These are phyloP conservation scores for Capronia coronata DNA, from an alignment of 2,329 filamentous ascomycete species.

Conservation along the genomic window DNA sequence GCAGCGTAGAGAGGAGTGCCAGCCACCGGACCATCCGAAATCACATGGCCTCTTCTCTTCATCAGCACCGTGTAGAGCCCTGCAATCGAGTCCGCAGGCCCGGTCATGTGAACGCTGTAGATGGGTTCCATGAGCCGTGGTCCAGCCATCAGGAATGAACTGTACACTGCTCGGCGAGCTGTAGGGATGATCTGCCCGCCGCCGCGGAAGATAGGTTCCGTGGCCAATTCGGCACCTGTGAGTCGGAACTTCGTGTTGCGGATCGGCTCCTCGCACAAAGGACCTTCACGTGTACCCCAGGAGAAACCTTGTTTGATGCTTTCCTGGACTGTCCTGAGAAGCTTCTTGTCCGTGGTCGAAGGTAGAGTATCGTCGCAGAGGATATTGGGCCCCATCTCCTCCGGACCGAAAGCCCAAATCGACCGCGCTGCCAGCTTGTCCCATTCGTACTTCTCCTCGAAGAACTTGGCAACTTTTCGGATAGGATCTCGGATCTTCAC, in stretches of 20 bases:
- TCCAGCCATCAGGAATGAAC: constrained; percentile 92
- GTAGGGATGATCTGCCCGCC: constrained; percentile 98
- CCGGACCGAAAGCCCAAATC: constrained; percentile 97
- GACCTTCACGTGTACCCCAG: constrained; percentile 93
- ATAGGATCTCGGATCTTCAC: constrained; percentile 91
- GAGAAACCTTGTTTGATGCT: constrained; percentile 93
- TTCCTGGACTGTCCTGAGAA: constrained; percentile 79
- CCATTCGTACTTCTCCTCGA: constrained; percentile 95
- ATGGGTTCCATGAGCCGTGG: constrained; percentile 95
- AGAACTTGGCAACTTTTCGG: constrained; percentile 89
- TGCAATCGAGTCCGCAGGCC: constrained; percentile 79
- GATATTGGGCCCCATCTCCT: constrained; percentile 91
- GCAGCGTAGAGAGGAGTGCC: constrained; percentile 92
- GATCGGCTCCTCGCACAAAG: constrained; percentile 96
- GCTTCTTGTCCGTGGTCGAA: constrained; percentile 88
- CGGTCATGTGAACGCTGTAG: constrained; percentile 87
- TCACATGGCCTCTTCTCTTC: constrained; percentile 79
- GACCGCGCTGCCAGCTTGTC: constrained; percentile 88
- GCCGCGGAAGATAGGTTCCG: constrained; percentile 87
- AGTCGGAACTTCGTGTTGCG: constrained; percentile 97
- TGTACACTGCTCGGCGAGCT: constrained; percentile 85
- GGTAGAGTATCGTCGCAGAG: constrained; percentile 94
- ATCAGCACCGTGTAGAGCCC: constrained; percentile 89
- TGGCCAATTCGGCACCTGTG: constrained; percentile 78
- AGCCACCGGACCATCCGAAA: constrained; percentile 88